Evolutionary conservation across 345 rosid genomes (phyloP), one percentile per base, ranked within the genome.

Genomic region (Alliaria petiolata): DNA sequence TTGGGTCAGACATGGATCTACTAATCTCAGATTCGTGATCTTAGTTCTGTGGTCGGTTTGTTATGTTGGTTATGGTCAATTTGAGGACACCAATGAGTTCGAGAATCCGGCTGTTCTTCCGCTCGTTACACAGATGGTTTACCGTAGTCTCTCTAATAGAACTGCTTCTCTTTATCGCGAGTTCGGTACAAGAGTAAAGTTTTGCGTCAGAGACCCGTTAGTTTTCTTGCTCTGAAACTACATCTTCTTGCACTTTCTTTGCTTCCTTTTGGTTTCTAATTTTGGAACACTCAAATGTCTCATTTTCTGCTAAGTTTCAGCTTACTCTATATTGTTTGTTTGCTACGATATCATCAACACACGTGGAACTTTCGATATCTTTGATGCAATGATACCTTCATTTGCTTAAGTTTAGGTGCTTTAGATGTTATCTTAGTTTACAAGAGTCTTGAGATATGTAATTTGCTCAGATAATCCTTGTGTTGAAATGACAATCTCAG

Each of bases 201-300:
- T 88, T 83, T 93, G 97, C 78, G 70, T 93, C 55, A 86, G 56
- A 76, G 84, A 91, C 81, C 84, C 81, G 97, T 93, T 40, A 84
- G 91, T 81, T 74, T 7, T 52, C 33, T 54, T 28, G 3, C 52
- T 35, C 44, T 40, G 12, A 1, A 47, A 49, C 31, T 76, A 7
- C 14, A 33, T 22, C 25, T 56, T 49, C 62, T 74, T 13, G 57
- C 7, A 57, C 7, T 39, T 39, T 34, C 26, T 33, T 44, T 17
- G 39, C n/a, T n/a, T n/a, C n/a, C n/a, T n/a, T n/a, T n/a, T n/a
- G n/a, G n/a, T n/a, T n/a, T n/a, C n/a, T n/a, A n/a, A n/a, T n/a
- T n/a, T n/a, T n/a, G n/a, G n/a, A n/a, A n/a, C n/a, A n/a, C n/a
- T n/a, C n/a, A n/a, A n/a, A n/a, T n/a, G n/a, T n/a, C n/a, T n/a